Evolutionary conservation across 2,329 filamentous ascomycete genomes (phyloP).

Genomic region (Madurella mycetomatis): DNA sequence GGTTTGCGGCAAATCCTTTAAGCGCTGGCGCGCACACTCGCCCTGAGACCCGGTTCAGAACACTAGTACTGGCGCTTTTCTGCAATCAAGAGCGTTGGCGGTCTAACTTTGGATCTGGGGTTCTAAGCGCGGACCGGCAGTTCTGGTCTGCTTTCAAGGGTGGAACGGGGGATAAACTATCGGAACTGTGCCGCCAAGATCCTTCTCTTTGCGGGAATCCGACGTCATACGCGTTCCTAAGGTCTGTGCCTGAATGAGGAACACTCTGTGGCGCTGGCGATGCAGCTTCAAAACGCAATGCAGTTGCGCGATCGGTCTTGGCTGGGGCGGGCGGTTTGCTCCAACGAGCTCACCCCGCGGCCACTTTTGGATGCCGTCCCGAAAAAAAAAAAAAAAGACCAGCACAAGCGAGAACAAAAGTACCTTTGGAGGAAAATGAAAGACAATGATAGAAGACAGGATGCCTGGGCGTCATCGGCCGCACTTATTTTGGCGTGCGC

Average conservation of each 20-base stretch:
- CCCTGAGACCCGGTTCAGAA: neutral
- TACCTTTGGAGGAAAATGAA: neutral
- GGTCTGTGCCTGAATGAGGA: neutral
- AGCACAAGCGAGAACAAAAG: neutral
- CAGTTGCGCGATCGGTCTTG: too few relatives aligned
- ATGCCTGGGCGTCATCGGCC: too few relatives aligned
- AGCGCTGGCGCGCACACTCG: conserved; percentile 11
- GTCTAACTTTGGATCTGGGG: neutral
- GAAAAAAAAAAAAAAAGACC: neutral
- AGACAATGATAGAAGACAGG: neutral
- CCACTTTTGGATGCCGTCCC: neutral
- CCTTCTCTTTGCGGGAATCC: neutral
- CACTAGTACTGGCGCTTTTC: neutral
- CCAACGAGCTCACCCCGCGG: too few relatives aligned
- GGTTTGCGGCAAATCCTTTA: conserved; percentile 8
- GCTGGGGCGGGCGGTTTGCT: too few relatives aligned
- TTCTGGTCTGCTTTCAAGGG: neutral
- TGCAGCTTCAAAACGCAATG: neutral
- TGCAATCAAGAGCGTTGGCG: neutral
- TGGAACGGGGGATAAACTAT: neutral
- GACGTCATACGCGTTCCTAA: neutral
- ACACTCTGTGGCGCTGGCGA: neutral
- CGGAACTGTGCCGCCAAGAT: neutral
- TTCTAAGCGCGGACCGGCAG: neutral
- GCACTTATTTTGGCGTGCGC: neutral